Base-by-base conservation (phyloP, 495 filamentous ascomycete species). In the Pseudoneurospora amorphoporcata region DNA sequence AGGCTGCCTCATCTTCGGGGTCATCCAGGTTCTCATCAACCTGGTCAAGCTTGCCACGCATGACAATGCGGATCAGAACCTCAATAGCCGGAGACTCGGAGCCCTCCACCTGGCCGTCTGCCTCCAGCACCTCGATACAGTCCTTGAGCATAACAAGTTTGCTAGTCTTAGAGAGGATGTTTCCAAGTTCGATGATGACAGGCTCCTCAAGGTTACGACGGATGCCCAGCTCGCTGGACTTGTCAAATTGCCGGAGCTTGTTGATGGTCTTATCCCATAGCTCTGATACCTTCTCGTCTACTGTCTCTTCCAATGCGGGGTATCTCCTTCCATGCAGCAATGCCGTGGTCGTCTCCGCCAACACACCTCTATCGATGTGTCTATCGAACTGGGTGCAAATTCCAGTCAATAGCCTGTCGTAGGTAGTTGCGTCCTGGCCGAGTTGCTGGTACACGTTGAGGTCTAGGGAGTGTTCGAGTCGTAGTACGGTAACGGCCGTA, bases 331-430 rank as follows among this genome's bases (percentile, higher is more conserved):
- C 94, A 78, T 97, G 94, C 29, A 97, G 80, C 39, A 99, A 87
- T 16, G 94, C 93, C 16, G 89, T 85, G 16, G 90, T 91, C 32
- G 93, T 94, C 80, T 97, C 94, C 7, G 88, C 87, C n/a, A 99
- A 84, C 8, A 99, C 94, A 45, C 88, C 87, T 68, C 92, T 89
- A 75, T 97, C 91, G 6, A 92, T 92, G 77, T 99, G 95, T 0
- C 93, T 90, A 68, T 94, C 87, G 81, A 98, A 98, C 77, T 98
- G 95, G 72, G 91, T 92, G 75, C 92, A 93, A 76, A 98, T 95
- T 75, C 98, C 95, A 74, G 97, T 95, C 2, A 99, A 84, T 29
- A 98, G 82, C 16, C 93, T 88, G 0, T 87, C 87, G 80, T 96
- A 97, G 0, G 91, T 91, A 0, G 92, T 90, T 2, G 92, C 89